phyloP scores from a whole-genome alignment of 495 filamentous ascomycete genomes.

The Aspergillus saccharolyticus region DNA sequence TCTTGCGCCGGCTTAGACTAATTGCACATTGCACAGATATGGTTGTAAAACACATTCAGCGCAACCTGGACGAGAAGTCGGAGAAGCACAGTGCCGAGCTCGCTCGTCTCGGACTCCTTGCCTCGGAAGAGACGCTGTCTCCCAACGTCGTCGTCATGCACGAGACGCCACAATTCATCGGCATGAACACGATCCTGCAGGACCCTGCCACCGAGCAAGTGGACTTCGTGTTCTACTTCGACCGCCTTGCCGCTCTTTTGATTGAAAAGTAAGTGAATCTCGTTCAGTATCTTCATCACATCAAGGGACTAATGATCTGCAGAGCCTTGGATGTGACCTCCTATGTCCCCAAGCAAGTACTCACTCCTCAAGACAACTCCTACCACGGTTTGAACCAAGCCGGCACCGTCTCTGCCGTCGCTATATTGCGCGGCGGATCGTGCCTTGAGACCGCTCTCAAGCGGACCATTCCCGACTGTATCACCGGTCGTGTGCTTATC shows the following conservation, averaged over 20 bases:
- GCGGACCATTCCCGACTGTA: conserved; percentile 85
- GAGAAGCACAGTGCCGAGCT: conserved; percentile 73
- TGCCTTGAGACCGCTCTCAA: conserved; percentile 82
- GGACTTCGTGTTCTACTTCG: conserved; percentile 96
- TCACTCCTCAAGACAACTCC: conserved; percentile 59
- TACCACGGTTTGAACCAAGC: conserved; percentile 65
- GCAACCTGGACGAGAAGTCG: conserved; percentile 80
- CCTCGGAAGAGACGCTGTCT: conserved; percentile 65
- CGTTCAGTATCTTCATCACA: background rate
- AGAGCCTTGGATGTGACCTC: conserved; percentile 69
- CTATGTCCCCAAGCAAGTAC: conserved; percentile 55
- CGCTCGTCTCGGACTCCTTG: conserved; percentile 61
- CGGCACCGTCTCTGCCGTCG: conserved; percentile 79
- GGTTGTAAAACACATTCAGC: conserved; percentile 84
- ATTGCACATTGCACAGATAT: conserved; percentile 57
- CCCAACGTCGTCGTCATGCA: conserved; percentile 64
- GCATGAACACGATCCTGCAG: conserved; percentile 88
- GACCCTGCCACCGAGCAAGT: conserved; percentile 72
- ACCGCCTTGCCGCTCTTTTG: conserved; percentile 75
- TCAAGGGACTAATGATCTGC: background rate
- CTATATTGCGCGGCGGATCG: conserved; percentile 81
- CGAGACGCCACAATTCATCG: conserved; percentile 70
- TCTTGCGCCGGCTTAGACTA: background rate
- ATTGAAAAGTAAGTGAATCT: conserved; percentile 63
- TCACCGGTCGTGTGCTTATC: conserved; percentile 82